Conservation (phyloP, 306 rosid species). For the Mimosa bimucronata region DNA sequence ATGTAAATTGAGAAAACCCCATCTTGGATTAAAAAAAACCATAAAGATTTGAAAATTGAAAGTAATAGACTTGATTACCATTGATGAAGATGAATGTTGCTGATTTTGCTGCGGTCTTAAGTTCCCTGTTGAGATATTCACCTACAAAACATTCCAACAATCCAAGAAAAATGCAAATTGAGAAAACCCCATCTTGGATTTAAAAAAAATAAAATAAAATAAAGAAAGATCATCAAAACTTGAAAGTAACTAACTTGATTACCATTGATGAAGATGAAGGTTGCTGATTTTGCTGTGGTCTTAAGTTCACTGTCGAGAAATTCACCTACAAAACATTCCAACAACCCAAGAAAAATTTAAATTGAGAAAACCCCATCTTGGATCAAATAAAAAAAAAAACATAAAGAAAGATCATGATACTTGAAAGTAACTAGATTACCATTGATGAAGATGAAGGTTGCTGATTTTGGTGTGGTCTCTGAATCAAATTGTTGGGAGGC, state of each 20-base stretch:
- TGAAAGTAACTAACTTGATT: background rate
- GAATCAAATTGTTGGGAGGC: constrained; percentile 49
- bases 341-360: constrained; percentile 18
- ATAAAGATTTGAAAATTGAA: too few species aligned
- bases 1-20: constrained; percentile 11
- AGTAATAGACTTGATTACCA: too few species aligned
- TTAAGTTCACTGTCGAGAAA: too few species aligned
- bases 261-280: constrained; percentile 62
- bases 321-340: too few species aligned
- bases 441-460: constrained; percentile 44
- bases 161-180: constrained; percentile 18
- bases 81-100: too few species aligned
- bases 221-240: background rate
- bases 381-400: too few species aligned
- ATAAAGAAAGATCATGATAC: background rate
- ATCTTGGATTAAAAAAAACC: background rate
- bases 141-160: constrained; percentile 26
- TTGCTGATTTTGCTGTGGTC: constrained; percentile 54
- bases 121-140: too few species aligned
- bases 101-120: too few species aligned
- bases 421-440: constrained; percentile 44
- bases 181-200: constrained; percentile 16
- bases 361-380: constrained; percentile 21
- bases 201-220: too few species aligned
- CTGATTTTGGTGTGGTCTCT: constrained; percentile 50